Percentiles rank a stretch among this genome's conserved stretches.
These are phyloP conservation scores for Cutaneotrichosporon sp. DNA, from an alignment of 1,284 basidiomycete genomes.

Conservation along the genomic window DNA sequence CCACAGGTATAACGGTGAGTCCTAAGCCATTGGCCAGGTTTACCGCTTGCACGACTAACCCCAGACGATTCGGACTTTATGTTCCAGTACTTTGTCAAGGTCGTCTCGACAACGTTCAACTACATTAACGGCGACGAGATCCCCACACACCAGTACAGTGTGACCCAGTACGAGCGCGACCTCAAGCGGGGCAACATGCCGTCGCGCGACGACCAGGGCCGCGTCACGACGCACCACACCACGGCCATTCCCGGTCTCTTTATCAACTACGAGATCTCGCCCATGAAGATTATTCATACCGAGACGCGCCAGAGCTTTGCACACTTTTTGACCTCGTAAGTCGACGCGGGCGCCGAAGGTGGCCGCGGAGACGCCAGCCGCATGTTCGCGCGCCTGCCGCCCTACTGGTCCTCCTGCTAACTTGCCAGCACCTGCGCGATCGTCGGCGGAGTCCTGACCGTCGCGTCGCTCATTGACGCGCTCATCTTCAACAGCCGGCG, in stretches of 20 bases:
- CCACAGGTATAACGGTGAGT: conserved; percentile 55
- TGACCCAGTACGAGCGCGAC: conserved; percentile 93
- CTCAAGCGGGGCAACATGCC: conserved; percentile 54
- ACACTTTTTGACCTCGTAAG: conserved; percentile 92
- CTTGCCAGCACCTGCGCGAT: conserved; percentile 82
- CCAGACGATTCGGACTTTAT: conserved; percentile 11
- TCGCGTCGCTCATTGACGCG: conserved; percentile 87
- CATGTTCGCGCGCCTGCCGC: not conserved
- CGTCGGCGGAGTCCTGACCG: conserved; percentile 91
- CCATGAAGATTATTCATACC: conserved; percentile 84
- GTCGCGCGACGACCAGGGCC: conserved; percentile 61
- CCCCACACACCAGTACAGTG: conserved; percentile 70
- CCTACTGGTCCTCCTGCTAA: conserved; percentile 1
- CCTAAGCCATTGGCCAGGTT: too few relatives aligned
- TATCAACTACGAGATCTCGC: conserved; percentile 98
- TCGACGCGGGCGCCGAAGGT: conserved; percentile 18
- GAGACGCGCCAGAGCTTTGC: conserved; percentile 90
- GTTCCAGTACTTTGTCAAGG: conserved; percentile 59
- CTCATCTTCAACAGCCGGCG: conserved; percentile 61
- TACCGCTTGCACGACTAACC: too few relatives aligned
- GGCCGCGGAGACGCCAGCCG: not conserved
- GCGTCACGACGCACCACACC: conserved; percentile 68
- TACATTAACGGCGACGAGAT: conserved; percentile 65
- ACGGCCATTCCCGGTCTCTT: conserved; percentile 78
- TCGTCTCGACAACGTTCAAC: conserved; percentile 85